These are phyloP conservation scores for Blumeria graminis DNA, from an alignment of 2,329 filamentous ascomycete genomes.

Conservation along the genomic window DNA sequence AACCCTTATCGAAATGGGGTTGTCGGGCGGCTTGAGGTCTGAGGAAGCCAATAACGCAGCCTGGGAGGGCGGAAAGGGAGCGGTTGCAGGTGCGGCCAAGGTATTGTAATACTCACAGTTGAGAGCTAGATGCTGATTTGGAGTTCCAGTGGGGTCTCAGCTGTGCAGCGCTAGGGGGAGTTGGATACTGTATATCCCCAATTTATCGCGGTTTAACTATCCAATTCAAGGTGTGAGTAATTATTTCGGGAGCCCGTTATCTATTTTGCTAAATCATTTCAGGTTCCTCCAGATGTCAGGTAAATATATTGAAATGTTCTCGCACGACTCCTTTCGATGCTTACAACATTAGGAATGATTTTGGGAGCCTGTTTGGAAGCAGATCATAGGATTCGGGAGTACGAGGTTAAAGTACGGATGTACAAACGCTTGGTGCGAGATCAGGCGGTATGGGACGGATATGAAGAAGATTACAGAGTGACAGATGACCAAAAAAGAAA, in stretches of 20 bases:
- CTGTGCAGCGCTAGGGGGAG: slow-evolving; percentile 33
- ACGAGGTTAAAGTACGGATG: slow-evolving; percentile 39
- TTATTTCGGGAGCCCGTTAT: neutral
- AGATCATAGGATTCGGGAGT: slow-evolving; percentile 39
- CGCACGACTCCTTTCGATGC: neutral
- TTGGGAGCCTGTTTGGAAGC: slow-evolving; percentile 55
- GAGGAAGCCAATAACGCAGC: slow-evolving; percentile 45
- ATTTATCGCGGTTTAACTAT: slow-evolving; percentile 48
- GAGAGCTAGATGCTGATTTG: too few relatives aligned
- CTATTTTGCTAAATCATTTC: neutral
- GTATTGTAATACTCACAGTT: slow-evolving; percentile 15
- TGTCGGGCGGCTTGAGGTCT: slow-evolving; percentile 33
- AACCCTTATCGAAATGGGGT: slow-evolving; percentile 17
- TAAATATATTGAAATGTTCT: slow-evolving; percentile 1
- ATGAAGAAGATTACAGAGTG: slow-evolving; percentile 28
- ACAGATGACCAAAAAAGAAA: slow-evolving; percentile 3
- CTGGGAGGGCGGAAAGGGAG: slow-evolving; percentile 46
- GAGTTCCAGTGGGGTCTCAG: slow-evolving; percentile 37
- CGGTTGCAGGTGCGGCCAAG: slow-evolving; percentile 40
- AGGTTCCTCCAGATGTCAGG: slow-evolving; percentile 70
- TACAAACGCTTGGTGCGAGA: slow-evolving; percentile 39
- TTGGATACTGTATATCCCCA: slow-evolving; percentile 41
- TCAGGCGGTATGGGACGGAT: slow-evolving; percentile 41
- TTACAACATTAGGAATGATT: slow-evolving; percentile 29
- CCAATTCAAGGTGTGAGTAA: slow-evolving; percentile 51